phyloP scores from a whole-genome alignment of 768 basidiomycete species.

The Termitomyces bulborhizus region DNA sequence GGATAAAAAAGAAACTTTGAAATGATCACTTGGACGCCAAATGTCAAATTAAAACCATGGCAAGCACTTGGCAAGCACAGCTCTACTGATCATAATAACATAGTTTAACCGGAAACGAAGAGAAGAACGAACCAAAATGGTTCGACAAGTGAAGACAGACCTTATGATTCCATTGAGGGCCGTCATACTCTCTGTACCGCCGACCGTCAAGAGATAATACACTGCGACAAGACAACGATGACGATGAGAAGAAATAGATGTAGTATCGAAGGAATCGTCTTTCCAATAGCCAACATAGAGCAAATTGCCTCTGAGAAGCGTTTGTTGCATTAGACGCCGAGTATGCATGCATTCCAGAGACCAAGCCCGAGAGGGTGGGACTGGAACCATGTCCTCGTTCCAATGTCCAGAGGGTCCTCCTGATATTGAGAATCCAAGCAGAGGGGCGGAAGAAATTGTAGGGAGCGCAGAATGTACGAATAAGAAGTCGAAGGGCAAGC shows the following conservation, averaged over 20 bases:
- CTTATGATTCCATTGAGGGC: conserved; percentile 75
- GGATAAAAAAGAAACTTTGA: no score
- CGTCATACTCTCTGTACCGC: conserved; percentile 20
- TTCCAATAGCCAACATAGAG: conserved; percentile 68
- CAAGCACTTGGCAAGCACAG: no score
- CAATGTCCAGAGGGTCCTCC: conserved; percentile 36
- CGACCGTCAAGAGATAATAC: background rate
- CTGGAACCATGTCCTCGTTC: conserved; percentile 78
- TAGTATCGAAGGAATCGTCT: conserved; percentile 1
- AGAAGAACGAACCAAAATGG: conserved; percentile 70
- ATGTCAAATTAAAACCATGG: no score
- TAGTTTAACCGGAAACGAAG: no score
- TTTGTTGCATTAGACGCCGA: conserved; percentile 50
- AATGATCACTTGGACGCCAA: no score
- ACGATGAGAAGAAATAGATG: background rate
- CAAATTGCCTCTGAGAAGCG: conserved; percentile 55
- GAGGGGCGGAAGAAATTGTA: background rate
- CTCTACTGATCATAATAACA: no score
- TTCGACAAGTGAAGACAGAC: conserved; percentile 74
- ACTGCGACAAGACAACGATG: background rate
- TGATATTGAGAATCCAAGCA: background rate
- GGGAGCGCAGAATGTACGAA: background rate
- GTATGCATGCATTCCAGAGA: conserved; percentile 44
- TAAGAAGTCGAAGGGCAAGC: no score
- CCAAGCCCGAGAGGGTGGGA: conserved; percentile 37